Conservation (phyloP, 164 flowering plant species). For the Warburgia ugandensis region DNA sequence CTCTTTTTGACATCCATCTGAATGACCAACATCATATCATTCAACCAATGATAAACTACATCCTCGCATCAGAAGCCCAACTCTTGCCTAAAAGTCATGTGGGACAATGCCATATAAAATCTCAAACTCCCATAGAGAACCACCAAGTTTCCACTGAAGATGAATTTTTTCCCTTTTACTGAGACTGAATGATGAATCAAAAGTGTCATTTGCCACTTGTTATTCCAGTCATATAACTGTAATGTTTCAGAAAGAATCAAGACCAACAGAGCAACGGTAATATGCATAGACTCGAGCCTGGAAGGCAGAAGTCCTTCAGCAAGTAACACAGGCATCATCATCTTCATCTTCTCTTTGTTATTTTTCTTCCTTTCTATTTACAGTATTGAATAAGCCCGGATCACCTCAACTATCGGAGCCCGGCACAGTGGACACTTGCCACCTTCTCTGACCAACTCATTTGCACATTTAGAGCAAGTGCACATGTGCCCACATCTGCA, state of each 20-base stretch:
- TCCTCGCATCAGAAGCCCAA: too few relatives aligned
- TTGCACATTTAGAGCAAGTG: constrained; percentile 83
- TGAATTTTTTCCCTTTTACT: too few relatives aligned
- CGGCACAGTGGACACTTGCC: constrained; percentile 95
- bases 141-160: too few relatives aligned
- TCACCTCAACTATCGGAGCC: constrained; percentile 80
- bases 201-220: constrained; percentile 17
- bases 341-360: constrained; percentile 5
- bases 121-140: too few relatives aligned
- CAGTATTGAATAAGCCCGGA: constrained; percentile 80
- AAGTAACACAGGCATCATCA: constrained; percentile 11
- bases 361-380: constrained; percentile 26
- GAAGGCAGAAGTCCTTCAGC: background rate
- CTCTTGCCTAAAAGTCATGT: too few relatives aligned
- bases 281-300: constrained; percentile 2
- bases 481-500: constrained; percentile 98
- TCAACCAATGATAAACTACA: too few relatives aligned
- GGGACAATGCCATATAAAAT: too few relatives aligned
- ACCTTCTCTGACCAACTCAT: constrained; percentile 48
- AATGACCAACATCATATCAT: too few relatives aligned
- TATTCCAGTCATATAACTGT: constrained; percentile 21
- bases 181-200: constrained; percentile 18
- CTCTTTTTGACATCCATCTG: too few relatives aligned
- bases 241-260: constrained; percentile 19
- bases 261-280: constrained; percentile 11